Base-by-base conservation (phyloP, 139 green algal genomes). In the Yamagishiella unicocca region DNA sequence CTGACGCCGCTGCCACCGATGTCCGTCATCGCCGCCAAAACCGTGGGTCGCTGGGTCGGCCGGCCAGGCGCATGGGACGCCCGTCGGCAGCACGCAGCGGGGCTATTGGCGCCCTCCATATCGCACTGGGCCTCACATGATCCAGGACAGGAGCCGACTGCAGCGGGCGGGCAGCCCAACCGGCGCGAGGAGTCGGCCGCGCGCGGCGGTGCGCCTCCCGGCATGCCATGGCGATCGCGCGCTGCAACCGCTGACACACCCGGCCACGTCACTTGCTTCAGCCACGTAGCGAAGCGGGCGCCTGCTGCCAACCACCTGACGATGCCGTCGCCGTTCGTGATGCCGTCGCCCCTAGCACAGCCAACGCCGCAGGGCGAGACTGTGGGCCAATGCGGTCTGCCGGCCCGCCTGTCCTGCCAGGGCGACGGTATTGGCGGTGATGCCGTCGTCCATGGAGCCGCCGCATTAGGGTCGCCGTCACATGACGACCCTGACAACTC, bases 121-220 rank as follows among this genome's bases (percentile, higher is more conserved):
- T 83, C 76, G 3, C 54, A 83, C 54, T 83, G 76, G 76, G 76
- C 53, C 35, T 83, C 54, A 7, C 46, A 31, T 9, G 74, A 43
- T 14, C 31, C 31, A 29, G 74, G 33, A 5, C 42, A 46, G 12
- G 38, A 46, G 33, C 4, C 46, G 1, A n/a, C 45, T 10, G 46
- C 46, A 62, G 72, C 72, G 72, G 25, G 43, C 40, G 42, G 72
- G 43, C 72, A 27, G 72, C n/a, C n/a, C n/a, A n/a, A n/a, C n/a
- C n/a, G n/a, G n/a, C n/a, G n/a, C n/a, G n/a, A n/a, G n/a, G n/a
- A n/a, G n/a, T n/a, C n/a, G n/a, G n/a, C n/a, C n/a, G n/a, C n/a
- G n/a, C n/a, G n/a, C n/a, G n/a, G n/a, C n/a, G n/a, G n/a, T n/a
- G n/a, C n/a, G n/a, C n/a, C n/a, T n/a, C n/a, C n/a, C n/a, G n/a